Percentiles rank a stretch among this genome's conserved stretches.
Conservation (phyloP, 306 rosid species). For the Astragalus glycyphyllos region DNA sequence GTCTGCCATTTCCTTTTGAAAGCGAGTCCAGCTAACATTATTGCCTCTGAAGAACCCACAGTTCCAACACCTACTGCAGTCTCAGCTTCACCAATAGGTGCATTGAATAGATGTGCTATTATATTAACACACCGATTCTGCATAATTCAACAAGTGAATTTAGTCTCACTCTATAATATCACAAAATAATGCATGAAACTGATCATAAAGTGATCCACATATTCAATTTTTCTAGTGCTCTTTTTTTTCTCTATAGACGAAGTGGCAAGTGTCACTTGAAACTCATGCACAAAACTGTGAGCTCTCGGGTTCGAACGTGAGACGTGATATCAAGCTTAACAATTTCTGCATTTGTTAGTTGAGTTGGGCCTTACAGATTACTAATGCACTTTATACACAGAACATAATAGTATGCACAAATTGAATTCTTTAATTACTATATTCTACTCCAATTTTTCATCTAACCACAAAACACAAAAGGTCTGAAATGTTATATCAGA, state of each 20-base stretch:
- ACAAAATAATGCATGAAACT: not conserved
- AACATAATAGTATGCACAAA: not conserved
- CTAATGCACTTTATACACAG: no score
- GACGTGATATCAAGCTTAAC: no score
- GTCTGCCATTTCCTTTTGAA: slow-evolving; percentile 90
- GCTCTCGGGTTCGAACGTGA: no score
- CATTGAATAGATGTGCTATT: slow-evolving; percentile 77
- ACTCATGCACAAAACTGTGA: no score
- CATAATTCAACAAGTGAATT: slow-evolving; percentile 34
- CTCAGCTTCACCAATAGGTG: slow-evolving; percentile 71
- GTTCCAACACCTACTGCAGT: slow-evolving; percentile 89
- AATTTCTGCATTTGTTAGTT: no score
- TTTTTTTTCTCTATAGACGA: no score
- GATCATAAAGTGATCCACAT: slow-evolving; percentile 21
- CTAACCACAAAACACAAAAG: slow-evolving; percentile 9
- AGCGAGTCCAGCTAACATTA: slow-evolving; percentile 93
- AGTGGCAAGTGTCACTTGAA: no score
- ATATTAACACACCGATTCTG: slow-evolving; percentile 97
- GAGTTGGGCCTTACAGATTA: no score
- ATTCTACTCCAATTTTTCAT: slow-evolving; percentile 16
- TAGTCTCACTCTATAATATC: slow-evolving; percentile 15
- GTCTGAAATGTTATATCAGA: slow-evolving; percentile 13
- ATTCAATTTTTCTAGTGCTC: slow-evolving; percentile 16
- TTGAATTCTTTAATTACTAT: not conserved
- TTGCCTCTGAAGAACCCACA: slow-evolving; percentile 95